Base-by-base conservation (phyloP, 352 stramenopile species). In the Phytophthora syringae region DNA sequence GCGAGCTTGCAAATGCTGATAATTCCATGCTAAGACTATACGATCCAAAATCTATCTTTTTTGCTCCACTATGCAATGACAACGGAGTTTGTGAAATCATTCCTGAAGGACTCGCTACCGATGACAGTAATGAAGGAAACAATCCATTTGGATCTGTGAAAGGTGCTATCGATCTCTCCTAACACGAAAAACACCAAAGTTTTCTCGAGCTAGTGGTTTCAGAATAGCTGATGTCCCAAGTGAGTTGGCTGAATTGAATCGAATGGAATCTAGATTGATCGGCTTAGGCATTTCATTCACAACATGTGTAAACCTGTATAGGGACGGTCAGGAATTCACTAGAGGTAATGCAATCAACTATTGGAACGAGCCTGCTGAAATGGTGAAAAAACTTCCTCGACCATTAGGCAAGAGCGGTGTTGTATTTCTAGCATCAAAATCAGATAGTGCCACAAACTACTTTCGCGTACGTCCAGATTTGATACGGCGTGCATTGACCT, bases 401-500 rank as follows among this genome's bases (percentile, higher is more conserved):
- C 43, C 22, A 22, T 51, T 51, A 51, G 34, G 12, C 7, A 16
- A 36, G 24, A 21, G 43, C 24, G 24, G 43, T 16, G 22, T 51
- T 36, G 43, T 51, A 0, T 34, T 51, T 21, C 22, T 51, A 36
- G 43, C 22, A 12, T 51, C 43, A 51, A 51, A 51, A 36, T 15
- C 21, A 0, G 24, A 51, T 20, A 51, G 12, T 21, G 43, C 24
- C 20, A 51, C 43, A 51, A 51, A 34, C 43, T 51, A 51, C 15
- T 51, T 51, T 51, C 43, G 42, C 32, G 40, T 51, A 10, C 36
- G 56, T 7, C 45, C 56, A 2, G 27, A 47, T 24, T 21, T 58
- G 24, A 36, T 64, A 22, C 45, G 56, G 7, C 45, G 36, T 20
- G 45, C 56, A 44, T 51, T 56, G n/a, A 4, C 5, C 7, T 64